phyloP scores from a whole-genome alignment of 176 grass and related monocot species.

The Carex littledalei region DNA sequence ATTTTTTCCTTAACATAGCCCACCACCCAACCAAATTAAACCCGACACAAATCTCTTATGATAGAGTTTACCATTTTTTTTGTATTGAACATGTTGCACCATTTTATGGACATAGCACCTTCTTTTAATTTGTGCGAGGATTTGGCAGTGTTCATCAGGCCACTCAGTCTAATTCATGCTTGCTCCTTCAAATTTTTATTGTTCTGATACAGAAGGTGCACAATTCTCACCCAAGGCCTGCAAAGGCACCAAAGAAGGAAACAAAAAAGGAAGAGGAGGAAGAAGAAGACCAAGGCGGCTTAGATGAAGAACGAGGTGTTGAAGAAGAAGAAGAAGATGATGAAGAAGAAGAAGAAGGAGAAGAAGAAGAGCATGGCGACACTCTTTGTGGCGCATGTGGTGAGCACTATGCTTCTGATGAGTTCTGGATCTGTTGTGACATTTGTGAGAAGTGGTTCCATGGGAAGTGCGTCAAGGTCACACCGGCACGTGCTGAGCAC shows the following conservation, averaged over 20 bases:
- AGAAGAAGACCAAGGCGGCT: constrained; percentile 32
- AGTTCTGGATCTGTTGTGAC: constrained; percentile 99
- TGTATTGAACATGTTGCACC: not conserved
- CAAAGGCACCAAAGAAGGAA: constrained; percentile 43
- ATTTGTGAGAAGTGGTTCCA: constrained; percentile 98
- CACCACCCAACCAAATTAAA: no score
- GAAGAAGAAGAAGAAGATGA: constrained; percentile 35
- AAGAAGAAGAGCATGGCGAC: constrained; percentile 70
- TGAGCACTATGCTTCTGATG: constrained; percentile 75
- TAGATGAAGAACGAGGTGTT: constrained; percentile 29
- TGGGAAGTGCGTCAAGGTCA: constrained; percentile 93
- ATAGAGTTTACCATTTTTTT: not conserved
- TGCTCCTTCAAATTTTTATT: not conserved
- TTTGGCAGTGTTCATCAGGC: not conserved
- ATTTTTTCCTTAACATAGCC: no score
- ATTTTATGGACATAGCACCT: not conserved
- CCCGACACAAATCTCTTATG: not conserved
- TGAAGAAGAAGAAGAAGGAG: constrained; percentile 19
- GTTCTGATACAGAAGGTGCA: constrained; percentile 13
- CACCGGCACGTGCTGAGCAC: constrained; percentile 88
- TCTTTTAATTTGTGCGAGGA: not conserved
- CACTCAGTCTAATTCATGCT: not conserved
- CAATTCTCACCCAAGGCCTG: constrained; percentile 36
- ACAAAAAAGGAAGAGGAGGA: constrained; percentile 37
- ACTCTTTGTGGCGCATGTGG: constrained; percentile 78